These are phyloP conservation scores for Trichoderma sp. DNA, from an alignment of 2,329 filamentous ascomycete genomes.

Conservation along the genomic window DNA sequence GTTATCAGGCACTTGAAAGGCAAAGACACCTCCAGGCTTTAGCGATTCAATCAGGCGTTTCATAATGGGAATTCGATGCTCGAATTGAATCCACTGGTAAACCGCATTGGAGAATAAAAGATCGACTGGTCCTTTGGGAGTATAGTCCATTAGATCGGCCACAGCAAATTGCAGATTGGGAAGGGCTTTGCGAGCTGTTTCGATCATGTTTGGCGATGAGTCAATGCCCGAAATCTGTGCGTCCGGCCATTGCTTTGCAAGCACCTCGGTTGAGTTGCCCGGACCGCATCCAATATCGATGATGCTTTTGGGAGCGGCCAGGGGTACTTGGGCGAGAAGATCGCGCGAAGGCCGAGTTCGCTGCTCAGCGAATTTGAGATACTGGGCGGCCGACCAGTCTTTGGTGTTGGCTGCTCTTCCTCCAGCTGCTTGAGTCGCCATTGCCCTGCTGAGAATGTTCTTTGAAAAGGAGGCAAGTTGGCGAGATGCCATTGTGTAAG, in stretches of 20 bases:
- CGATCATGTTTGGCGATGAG: slow-evolving; percentile 57
- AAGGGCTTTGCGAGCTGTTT: slow-evolving; percentile 45
- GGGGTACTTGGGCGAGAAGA: slow-evolving; percentile 50
- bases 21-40: slow-evolving; percentile 50
- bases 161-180: slow-evolving; percentile 48
- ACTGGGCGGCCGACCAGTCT: slow-evolving; percentile 57
- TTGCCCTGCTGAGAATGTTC: slow-evolving; percentile 8
- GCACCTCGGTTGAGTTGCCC: slow-evolving; percentile 56
- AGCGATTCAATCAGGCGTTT: slow-evolving; percentile 45
- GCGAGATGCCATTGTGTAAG: slow-evolving; percentile 6
- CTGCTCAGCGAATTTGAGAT: slow-evolving; percentile 56
- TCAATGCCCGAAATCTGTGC: slow-evolving; percentile 55
- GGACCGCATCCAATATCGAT: slow-evolving; percentile 63
- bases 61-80: slow-evolving; percentile 48
- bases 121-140: slow-evolving; percentile 37
- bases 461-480: background rate
- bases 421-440: slow-evolving; percentile 12
- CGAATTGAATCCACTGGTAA: slow-evolving; percentile 57
- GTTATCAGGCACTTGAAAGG: slow-evolving; percentile 55
- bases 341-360: slow-evolving; percentile 56
- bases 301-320: slow-evolving; percentile 45
- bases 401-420: slow-evolving; percentile 26
- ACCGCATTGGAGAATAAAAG: slow-evolving; percentile 60
- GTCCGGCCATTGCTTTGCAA: slow-evolving; percentile 49
- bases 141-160: slow-evolving; percentile 49